Conservation (phyloP, 1,284 basidiomycete genomes). For the Sporisorium reilianum region DNA sequence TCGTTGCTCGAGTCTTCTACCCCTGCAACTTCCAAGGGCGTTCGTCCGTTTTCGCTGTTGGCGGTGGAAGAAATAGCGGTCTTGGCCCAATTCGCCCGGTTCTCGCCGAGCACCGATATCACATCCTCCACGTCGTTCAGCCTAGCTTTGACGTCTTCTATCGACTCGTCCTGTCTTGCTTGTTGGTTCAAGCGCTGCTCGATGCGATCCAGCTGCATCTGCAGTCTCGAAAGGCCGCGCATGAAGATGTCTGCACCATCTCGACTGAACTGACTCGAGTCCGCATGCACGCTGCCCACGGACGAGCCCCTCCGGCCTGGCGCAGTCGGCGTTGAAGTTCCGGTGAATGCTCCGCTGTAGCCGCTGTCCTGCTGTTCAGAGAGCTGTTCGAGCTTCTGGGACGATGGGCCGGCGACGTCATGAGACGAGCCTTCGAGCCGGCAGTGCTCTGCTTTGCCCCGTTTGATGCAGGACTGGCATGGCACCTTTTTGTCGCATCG, state of each 20-base stretch:
- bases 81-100: slow-evolving; percentile 22
- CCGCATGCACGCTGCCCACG: slow-evolving; percentile 1
- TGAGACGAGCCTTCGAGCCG: slow-evolving; percentile 31
- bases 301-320: slow-evolving; percentile 18
- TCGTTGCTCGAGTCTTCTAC: not conserved
- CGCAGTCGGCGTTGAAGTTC: slow-evolving; percentile 5
- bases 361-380: slow-evolving; percentile 16
- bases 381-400: slow-evolving; percentile 9
- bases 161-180: slow-evolving; percentile 17
- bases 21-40: not conserved
- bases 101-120: slow-evolving; percentile 38
- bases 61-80: not conserved
- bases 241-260: slow-evolving; percentile 20
- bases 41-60: not conserved
- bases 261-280: not conserved
- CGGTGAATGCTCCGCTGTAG: not conserved
- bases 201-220: slow-evolving; percentile 44
- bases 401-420: slow-evolving; percentile 20
- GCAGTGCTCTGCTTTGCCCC: slow-evolving; percentile 45
- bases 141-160: slow-evolving; percentile 41
- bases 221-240: slow-evolving; percentile 24
- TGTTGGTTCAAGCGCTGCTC: slow-evolving; percentile 27
- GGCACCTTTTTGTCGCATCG: slow-evolving; percentile 59
- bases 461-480: slow-evolving; percentile 53
- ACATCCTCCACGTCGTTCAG: slow-evolving; percentile 42